Evolutionary conservation across 2,329 filamentous ascomycete species (phyloP).

Genomic region (Nothophaeocryptopus gaeumannii): DNA sequence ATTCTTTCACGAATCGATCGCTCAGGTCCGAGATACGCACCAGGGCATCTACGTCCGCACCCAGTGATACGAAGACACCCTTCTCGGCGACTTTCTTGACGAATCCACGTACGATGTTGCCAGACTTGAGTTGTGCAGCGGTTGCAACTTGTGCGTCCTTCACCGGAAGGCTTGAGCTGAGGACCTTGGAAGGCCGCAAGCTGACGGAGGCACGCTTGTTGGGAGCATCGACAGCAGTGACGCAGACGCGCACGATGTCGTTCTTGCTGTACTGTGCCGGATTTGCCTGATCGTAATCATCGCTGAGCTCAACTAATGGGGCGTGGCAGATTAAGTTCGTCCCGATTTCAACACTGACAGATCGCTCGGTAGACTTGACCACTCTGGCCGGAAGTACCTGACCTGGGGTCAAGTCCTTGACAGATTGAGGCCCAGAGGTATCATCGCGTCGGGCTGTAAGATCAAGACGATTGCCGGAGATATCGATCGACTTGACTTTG

Average conservation of each 20-base stretch:
- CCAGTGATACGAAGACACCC: slow-evolving; percentile 81
- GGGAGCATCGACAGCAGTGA: slow-evolving; percentile 72
- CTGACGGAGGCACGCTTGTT: slow-evolving; percentile 86
- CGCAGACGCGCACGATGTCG: slow-evolving; percentile 81
- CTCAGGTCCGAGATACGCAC: slow-evolving; percentile 86
- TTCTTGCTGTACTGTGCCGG: slow-evolving; percentile 75
- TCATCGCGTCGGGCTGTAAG: slow-evolving; percentile 49
- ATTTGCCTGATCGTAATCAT: slow-evolving; percentile 80
- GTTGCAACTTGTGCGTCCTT: slow-evolving; percentile 76
- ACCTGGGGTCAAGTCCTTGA: slow-evolving; percentile 71
- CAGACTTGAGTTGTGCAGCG: slow-evolving; percentile 67
- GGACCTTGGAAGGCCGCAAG: slow-evolving; percentile 77
- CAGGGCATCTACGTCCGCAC: slow-evolving; percentile 75
- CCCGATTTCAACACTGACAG: slow-evolving; percentile 80
- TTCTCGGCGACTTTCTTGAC: slow-evolving; percentile 86
- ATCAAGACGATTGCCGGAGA: slow-evolving; percentile 72
- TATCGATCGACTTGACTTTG: slow-evolving; percentile 71
- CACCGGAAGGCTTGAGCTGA: slow-evolving; percentile 79
- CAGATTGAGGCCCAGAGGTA: slow-evolving; percentile 56
- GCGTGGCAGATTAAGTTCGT: slow-evolving; percentile 76
- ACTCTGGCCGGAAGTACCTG: slow-evolving; percentile 80
- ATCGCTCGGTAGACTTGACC: slow-evolving; percentile 79
- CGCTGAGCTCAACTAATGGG: slow-evolving; percentile 76
- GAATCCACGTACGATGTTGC: slow-evolving; percentile 84
- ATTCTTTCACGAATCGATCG: slow-evolving; percentile 88